phyloP scores from a whole-genome alignment of 139 green algal genomes.

The Spirogloea muscicola region DNA sequence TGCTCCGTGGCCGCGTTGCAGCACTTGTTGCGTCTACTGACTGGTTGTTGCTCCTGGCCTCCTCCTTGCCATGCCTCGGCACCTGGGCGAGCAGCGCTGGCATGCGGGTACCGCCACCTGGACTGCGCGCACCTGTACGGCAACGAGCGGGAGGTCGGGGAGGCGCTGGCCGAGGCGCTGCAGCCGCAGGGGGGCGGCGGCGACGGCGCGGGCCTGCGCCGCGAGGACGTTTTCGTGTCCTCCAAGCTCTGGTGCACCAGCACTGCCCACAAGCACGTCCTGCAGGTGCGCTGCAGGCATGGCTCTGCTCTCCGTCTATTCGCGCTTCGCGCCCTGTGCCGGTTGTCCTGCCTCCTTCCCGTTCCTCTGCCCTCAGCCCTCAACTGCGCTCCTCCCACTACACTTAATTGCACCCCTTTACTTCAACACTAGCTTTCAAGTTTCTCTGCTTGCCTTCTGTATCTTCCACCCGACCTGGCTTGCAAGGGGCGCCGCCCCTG shows the following conservation, averaged over 20 bases:
- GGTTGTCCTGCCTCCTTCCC: not conserved
- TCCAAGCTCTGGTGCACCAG: slow-evolving; percentile 31
- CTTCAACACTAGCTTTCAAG: too few species aligned
- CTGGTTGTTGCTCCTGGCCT: too few species aligned
- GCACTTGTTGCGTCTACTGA: too few species aligned
- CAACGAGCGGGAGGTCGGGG: slow-evolving; percentile 43
- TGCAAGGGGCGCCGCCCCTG: too few species aligned
- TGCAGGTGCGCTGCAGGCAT: not conserved
- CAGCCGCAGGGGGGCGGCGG: too few species aligned
- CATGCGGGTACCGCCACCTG: slow-evolving; percentile 44
- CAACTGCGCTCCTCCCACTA: not conserved
- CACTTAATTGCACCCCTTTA: not conserved
- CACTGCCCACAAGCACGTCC: not conserved
- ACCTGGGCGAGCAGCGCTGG: not conserved
- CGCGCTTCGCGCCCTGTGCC: not conserved
- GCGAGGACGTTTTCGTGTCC: slow-evolving; percentile 49
- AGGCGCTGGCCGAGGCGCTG: slow-evolving; percentile 42
- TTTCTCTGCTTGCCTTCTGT: too few species aligned
- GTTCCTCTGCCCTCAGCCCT: not conserved
- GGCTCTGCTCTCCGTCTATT: not conserved
- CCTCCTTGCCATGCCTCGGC: too few species aligned
- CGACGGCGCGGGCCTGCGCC: not conserved
- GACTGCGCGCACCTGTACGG: slow-evolving; percentile 50
- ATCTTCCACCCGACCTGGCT: too few species aligned
- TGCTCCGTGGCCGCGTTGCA: too few species aligned